A percentile compares a stretch with the other conserved stretches of the same genome.
These are phyloP conservation scores for Podospora pseudoanserina DNA, from an alignment of 495 filamentous ascomycete species.

Conservation along the genomic window DNA sequence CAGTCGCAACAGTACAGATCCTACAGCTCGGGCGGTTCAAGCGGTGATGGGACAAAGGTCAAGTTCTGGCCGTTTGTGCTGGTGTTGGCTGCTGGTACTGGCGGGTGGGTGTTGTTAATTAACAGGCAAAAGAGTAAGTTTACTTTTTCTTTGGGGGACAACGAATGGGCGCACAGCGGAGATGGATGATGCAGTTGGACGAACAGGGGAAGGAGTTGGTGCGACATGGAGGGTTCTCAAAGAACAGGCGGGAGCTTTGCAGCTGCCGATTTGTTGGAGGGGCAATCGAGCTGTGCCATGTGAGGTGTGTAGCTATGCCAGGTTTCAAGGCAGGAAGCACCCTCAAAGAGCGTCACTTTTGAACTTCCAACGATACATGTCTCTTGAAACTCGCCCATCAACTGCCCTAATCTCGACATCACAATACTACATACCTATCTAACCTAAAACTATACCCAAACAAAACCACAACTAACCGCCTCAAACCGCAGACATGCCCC, in stretches of 20 bases:
- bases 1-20: constrained; percentile 31
- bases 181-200: neutral
- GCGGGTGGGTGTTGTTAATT: constrained; percentile 44
- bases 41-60: constrained; percentile 32
- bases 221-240: neutral
- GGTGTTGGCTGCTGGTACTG: constrained; percentile 45
- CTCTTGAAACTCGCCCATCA: neutral
- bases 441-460: too few relatives aligned
- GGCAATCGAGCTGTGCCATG: neutral
- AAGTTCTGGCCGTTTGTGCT: constrained; percentile 51
- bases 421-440: neutral
- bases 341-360: neutral
- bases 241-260: neutral
- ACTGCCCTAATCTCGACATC: too few relatives aligned
- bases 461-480: neutral
- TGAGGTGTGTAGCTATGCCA: neutral
- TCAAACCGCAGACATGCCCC: constrained; percentile 17
- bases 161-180: neutral
- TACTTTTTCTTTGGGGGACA: constrained; percentile 6
- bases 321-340: constrained; percentile 11
- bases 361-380: neutral
- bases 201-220: neutral
- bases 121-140: constrained; percentile 34
- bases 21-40: constrained; percentile 12
- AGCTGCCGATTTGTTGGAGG: neutral